Conservation (phyloP, 352 stramenopile species). For the Phytophthora foliorum region DNA sequence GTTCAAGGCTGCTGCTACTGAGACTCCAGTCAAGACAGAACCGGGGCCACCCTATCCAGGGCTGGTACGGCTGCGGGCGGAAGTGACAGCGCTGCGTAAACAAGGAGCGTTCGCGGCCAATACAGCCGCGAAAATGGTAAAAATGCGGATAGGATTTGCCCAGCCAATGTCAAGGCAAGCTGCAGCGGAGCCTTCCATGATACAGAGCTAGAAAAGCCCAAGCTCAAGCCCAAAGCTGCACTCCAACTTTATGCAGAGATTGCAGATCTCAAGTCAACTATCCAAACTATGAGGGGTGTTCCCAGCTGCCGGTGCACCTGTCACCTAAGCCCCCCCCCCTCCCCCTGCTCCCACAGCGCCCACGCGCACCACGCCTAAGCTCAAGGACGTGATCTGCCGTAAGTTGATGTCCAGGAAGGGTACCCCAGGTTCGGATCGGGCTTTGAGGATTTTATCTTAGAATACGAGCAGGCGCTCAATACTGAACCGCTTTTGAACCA, state of each 20-base stretch:
- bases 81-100: neutral
- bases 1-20: neutral
- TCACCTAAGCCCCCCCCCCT: no score
- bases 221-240: neutral
- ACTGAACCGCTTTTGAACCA: constrained; percentile 9
- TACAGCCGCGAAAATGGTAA: neutral
- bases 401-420: constrained; percentile 18
- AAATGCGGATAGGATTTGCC: neutral
- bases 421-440: constrained; percentile 14
- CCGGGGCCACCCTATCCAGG: neutral
- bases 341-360: neutral
- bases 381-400: constrained; percentile 8
- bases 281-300: neutral
- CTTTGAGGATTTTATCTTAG: constrained; percentile 24
- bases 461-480: constrained; percentile 13
- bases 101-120: neutral
- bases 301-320: no score
- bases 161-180: neutral
- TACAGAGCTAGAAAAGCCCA: neutral
- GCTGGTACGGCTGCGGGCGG: neutral
- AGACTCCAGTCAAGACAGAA: neutral
- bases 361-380: neutral
- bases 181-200: neutral
- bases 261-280: neutral
- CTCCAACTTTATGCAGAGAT: constrained; percentile 9